Evolutionary conservation across 2,329 filamentous ascomycete genomes (phyloP).

Genomic region (Periglandula ipomoeae): DNA sequence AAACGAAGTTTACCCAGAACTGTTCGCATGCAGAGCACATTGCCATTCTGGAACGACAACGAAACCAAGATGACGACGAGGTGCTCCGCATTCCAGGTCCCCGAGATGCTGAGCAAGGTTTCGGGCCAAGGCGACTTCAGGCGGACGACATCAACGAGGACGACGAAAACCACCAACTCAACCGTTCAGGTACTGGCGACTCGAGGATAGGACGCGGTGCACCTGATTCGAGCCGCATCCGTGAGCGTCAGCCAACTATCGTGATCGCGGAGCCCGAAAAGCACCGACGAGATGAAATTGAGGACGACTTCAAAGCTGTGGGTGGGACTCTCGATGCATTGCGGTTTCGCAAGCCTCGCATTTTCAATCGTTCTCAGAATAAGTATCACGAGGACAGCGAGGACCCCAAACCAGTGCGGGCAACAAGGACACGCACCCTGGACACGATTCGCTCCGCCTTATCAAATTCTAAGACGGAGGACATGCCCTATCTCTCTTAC

Average conservation of each 20-base stretch:
- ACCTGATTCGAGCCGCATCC: slow-evolving; percentile 15
- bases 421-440: slow-evolving; percentile 38
- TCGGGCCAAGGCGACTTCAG: slow-evolving; percentile 51
- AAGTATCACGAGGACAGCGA: slow-evolving; percentile 28
- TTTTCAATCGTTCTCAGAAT: slow-evolving; percentile 28
- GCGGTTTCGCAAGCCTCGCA: slow-evolving; percentile 33
- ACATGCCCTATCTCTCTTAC: slow-evolving; percentile 88
- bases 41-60: slow-evolving; percentile 76
- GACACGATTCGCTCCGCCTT: slow-evolving; percentile 48
- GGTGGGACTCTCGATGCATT: slow-evolving; percentile 31
- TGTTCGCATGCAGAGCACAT: slow-evolving; percentile 68
- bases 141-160: slow-evolving; percentile 28
- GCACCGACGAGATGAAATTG: slow-evolving; percentile 25
- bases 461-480: slow-evolving; percentile 43
- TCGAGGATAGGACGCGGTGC: slow-evolving; percentile 15
- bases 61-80: slow-evolving; percentile 62
- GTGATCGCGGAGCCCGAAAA: slow-evolving; percentile 56
- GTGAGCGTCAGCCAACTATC: slow-evolving; percentile 45
- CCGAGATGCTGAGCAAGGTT: slow-evolving; percentile 76
- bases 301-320: slow-evolving; percentile 33
- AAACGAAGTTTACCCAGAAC: slow-evolving; percentile 39
- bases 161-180: slow-evolving; percentile 21
- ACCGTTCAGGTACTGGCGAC: slow-evolving; percentile 16
- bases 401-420: slow-evolving; percentile 15
- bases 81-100: slow-evolving; percentile 86